A percentile compares a stretch with the other conserved stretches of the same genome.
Evolutionary conservation across 805 yeast genomes (phyloP).

Genomic region (Lipomyces orientalis): DNA sequence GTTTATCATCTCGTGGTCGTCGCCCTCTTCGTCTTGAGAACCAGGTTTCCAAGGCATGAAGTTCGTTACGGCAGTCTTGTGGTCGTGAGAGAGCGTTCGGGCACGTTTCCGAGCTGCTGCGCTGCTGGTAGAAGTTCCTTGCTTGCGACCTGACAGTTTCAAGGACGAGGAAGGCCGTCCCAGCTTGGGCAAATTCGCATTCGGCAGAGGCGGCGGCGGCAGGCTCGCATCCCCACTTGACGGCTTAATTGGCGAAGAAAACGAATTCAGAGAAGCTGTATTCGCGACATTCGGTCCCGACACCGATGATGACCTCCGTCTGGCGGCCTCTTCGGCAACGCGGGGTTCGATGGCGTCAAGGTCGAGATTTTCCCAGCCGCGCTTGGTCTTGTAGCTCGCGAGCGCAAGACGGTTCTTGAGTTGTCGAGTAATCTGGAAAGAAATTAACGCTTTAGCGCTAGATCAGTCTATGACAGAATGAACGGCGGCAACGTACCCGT

Average conservation of each 20-base stretch:
- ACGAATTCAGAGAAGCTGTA: background rate
- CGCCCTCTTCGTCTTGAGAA: constrained; percentile 8
- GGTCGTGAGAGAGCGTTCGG: constrained; percentile 25
- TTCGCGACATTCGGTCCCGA: background rate
- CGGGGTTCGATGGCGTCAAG: constrained; percentile 48
- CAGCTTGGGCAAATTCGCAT: background rate
- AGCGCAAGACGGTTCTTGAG: constrained; percentile 51
- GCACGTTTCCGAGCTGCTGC: constrained; percentile 21
- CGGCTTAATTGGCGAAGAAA: constrained; percentile 4
- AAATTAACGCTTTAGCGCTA: background rate
- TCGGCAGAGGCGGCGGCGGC: constrained; percentile 5
- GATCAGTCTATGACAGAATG: background rate
- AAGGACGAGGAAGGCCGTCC: background rate
- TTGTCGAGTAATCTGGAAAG: constrained; percentile 46
- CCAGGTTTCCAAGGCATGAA: constrained; percentile 26
- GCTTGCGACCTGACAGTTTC: background rate
- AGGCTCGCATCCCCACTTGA: background rate
- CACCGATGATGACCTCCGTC: constrained; percentile 10
- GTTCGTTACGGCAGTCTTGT: constrained; percentile 11
- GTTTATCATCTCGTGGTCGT: constrained; percentile 14
- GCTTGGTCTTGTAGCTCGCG: constrained; percentile 50
- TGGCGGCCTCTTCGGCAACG: constrained; percentile 36
- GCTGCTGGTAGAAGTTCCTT: background rate
- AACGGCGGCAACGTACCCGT: constrained; percentile 39
- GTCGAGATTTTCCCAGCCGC: constrained; percentile 48